Evolutionary conservation across 2,329 filamentous ascomycete genomes (phyloP), one percentile per base, ranked within the genome.

Genomic region (Claviceps purpurea): DNA sequence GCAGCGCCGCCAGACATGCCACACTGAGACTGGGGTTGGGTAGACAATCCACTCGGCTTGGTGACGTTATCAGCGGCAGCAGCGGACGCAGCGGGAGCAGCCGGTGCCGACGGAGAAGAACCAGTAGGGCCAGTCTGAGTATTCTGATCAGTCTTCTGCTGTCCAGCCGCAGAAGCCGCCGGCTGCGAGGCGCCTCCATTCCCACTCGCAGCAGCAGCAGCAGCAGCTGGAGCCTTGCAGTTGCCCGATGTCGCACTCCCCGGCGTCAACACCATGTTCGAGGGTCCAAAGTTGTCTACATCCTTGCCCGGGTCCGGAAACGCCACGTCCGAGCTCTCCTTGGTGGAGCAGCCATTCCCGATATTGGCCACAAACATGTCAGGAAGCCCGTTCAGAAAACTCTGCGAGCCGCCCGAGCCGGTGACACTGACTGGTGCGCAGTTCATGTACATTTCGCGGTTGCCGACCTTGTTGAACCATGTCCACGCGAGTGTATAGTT

Each of bases 401-500:
- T 66, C 52, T 79, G 60, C 44, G 68, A 66, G 50, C 77, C 77
- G 0, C 68, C 69, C 0, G 56, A 57, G 8, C 78, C 78, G 0
- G 78, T 79, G 24, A 97, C 74, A 0, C 74, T 77, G 47, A 95
- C 67, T 0, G 87, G 81, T 0, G 85, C 88, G 60, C 91, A 98
- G 76, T 95, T 94, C 89, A 95, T 95, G 76, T 97, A 96, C 77
- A 95, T 89, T 65, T 97, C 93, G 1, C 90, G 84, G 72, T 95
- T 95, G 2, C 93, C 93, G 10, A 95, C 63, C 54, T 85, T 85
- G 73, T 97, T 97, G 69, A 95, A 81, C 93, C 93, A 97, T 0
- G 89, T 89, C 89, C 90, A 97, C 0, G 88, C 88, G 5, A 97
- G 74, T 0, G 83, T 87, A 26, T 86, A 90, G 42, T 89, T 77